Evolutionary conservation across 768 basidiomycete species (phyloP), one percentile per base, ranked within the genome.

Genomic region (Chiua virens): DNA sequence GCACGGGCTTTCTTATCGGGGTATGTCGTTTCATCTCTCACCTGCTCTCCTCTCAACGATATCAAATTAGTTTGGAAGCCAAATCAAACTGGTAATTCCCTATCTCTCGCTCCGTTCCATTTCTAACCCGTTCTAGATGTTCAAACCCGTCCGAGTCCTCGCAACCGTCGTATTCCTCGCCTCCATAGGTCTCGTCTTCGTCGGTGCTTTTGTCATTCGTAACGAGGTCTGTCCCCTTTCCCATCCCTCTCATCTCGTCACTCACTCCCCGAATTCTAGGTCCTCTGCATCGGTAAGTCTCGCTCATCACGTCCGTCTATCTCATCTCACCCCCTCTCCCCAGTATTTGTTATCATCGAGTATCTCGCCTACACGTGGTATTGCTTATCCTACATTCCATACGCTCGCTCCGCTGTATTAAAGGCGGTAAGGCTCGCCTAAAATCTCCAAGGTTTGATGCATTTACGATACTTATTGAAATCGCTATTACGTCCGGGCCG

Each of bases 321-420:
- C 11, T n/a, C 23, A 18, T 20, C 38, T 53, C 9, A 43, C 14
- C 42, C 46, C 3, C 45, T 4, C 20, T 9, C 25, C 13, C 14
- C 71, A 91, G 90, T 93, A 51, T 91, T 97, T 67, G 94, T 97
- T 52, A 78, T 96, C 71, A 75, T 97, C 68, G 86, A 95, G 69
- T 96, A 90, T 69, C 76, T 96, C 50, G 94, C 93, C 7, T 96
- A 88, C 70, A 83, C 87, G 20, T 97, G 93, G 92, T 95, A 89
- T 67, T 83, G 80, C 45, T 71, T 89, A 27, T 87, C 86, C 8
- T 97, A 95, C 73, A 92, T 98, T 59, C 94, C 94, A 3, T 96
- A 95, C 61, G 94, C 94, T 3, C 80, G 93, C 48, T 66, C 82
- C 2, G 86, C 85, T 13, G 81, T 90, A 38, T 74, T 81, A 52